A percentile compares a stretch with the other conserved stretches of the same genome.
Evolutionary conservation across 2,329 filamentous ascomycete genomes (phyloP).

Genomic region (Xylariales sp.): DNA sequence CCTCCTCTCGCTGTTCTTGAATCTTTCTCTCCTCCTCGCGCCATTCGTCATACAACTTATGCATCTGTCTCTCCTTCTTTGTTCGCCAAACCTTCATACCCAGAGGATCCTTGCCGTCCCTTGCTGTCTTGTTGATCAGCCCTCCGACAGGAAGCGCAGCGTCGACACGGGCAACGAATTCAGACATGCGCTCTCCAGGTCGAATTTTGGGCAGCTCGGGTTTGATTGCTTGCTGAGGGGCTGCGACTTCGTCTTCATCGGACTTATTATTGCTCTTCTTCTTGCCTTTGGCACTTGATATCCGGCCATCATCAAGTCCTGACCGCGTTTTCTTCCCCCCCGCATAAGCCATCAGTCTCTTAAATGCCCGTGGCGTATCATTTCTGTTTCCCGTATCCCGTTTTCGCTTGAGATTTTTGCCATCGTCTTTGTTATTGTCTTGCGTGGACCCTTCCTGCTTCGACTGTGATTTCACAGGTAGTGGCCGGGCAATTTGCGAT

Average conservation of each 20-base stretch:
- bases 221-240: constrained; percentile 13
- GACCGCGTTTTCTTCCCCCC: constrained; percentile 55
- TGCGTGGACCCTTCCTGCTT: constrained; percentile 5
- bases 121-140: constrained; percentile 59
- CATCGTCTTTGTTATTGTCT: constrained; percentile 23
- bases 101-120: constrained; percentile 57
- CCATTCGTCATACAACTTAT: constrained; percentile 76
- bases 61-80: constrained; percentile 79
- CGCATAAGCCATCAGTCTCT: constrained; percentile 74
- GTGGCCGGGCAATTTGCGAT: constrained; percentile 42
- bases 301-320: constrained; percentile 67
- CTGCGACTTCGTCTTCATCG: constrained; percentile 11
- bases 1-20: constrained; percentile 61
- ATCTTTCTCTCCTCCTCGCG: constrained; percentile 61
- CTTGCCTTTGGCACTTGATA: constrained; percentile 21
- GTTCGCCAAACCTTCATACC: constrained; percentile 68
- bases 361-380: constrained; percentile 86
- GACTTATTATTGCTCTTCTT: constrained; percentile 25
- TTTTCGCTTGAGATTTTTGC: constrained; percentile 47
- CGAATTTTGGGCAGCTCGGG: constrained; percentile 61
- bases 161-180: constrained; percentile 80
- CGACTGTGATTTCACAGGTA: constrained; percentile 37
- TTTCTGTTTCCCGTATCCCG: constrained; percentile 45
- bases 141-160: constrained; percentile 74
- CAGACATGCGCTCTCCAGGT: constrained; percentile 77